A percentile compares a stretch with the other conserved stretches of the same genome.
Conservation (phyloP, 139 green algal species). For the Marvania coccoides region DNA sequence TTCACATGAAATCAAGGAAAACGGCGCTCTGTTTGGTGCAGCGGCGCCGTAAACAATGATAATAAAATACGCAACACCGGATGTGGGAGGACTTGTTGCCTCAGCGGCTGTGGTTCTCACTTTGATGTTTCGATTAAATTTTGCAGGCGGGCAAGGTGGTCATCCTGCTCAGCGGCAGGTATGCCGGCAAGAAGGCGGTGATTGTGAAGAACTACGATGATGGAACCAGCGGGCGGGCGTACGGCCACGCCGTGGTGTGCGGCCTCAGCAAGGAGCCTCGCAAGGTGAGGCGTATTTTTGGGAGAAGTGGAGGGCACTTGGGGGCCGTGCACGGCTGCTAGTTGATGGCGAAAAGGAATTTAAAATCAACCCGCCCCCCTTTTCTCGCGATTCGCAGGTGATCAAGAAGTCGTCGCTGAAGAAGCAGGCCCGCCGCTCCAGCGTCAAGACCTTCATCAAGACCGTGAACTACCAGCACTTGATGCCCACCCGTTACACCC, state of each 20-base stretch:
- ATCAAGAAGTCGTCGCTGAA: slow-evolving; percentile 66
- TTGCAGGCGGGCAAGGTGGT: slow-evolving; percentile 76
- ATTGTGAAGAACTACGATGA: slow-evolving; percentile 99
- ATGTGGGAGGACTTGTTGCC: too few species aligned
- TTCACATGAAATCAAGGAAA: too few species aligned
- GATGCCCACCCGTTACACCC: slow-evolving; percentile 98
- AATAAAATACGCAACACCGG: too few species aligned
- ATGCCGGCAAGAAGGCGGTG: slow-evolving; percentile 77
- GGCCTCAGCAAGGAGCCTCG: slow-evolving; percentile 92
- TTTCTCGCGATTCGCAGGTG: slow-evolving; percentile 73
- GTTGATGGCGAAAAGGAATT: too few species aligned
- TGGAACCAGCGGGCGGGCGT: slow-evolving; percentile 70
- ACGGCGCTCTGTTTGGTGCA: too few species aligned
- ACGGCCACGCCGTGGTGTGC: slow-evolving; percentile 90
- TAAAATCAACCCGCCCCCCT: too few species aligned
- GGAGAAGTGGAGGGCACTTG: background rate
- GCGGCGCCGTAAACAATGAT: too few species aligned
- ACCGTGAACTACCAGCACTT: slow-evolving; percentile 99
- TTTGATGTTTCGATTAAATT: background rate
- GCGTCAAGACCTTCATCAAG: slow-evolving; percentile 94
- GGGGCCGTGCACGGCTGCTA: background rate
- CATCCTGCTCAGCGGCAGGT: slow-evolving; percentile 70
- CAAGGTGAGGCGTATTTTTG: slow-evolving; percentile 63
- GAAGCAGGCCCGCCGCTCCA: slow-evolving; percentile 62
- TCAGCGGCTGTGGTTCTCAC: too few species aligned